Evolutionary conservation across 352 stramenopile genomes (phyloP), one percentile per base, ranked within the genome.

Genomic region (Phytopythium chamaehyphon): DNA sequence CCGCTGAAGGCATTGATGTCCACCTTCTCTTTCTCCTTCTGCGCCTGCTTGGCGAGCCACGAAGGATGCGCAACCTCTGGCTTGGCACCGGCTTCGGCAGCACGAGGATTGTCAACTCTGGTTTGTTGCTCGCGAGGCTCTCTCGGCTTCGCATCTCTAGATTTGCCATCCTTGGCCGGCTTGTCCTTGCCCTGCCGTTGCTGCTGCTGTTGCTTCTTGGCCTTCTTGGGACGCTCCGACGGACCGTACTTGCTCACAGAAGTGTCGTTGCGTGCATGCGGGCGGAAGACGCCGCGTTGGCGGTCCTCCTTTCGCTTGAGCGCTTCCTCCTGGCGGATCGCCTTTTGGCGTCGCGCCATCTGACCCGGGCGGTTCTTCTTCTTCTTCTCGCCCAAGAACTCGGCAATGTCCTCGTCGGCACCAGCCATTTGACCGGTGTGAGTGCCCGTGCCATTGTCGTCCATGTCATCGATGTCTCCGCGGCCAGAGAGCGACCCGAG

Each of bases 341-440:
- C 83, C 61, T 91, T 90, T 58, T 90, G 81, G 2, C 81, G 75
- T 52, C 83, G 78, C n/a, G 83, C 83, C 48, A 76, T 76, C 44
- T 93, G 83, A 18, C 83, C 83, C 7, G 80, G 54, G 15, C 83
- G 80, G 58, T 93, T 93, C 60, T 93, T 93, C 48, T 72, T 85
- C 61, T 90, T 89, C 46, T 78, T 90, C 56, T 93, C 83, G 24
- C 83, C 83, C 45, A 93, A 50, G 44, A 93, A 91, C 51, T 91
- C 83, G 28, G 83, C 83, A 54, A 93, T 90, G 33, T 91, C 83
- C 49, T 90, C 80, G 22, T 90, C 73, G 0, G 69, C 77, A 14
- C 66, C 71, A 50, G 64, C 68, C 69, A 87, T 82, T 2, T 54
- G 54, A 5, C 51, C 59, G 1, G 28, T 24, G 14, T 39, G 57